Evolutionary conservation across 2,329 filamentous ascomycete genomes (phyloP).

Genomic region (Monosporascus sp.): DNA sequence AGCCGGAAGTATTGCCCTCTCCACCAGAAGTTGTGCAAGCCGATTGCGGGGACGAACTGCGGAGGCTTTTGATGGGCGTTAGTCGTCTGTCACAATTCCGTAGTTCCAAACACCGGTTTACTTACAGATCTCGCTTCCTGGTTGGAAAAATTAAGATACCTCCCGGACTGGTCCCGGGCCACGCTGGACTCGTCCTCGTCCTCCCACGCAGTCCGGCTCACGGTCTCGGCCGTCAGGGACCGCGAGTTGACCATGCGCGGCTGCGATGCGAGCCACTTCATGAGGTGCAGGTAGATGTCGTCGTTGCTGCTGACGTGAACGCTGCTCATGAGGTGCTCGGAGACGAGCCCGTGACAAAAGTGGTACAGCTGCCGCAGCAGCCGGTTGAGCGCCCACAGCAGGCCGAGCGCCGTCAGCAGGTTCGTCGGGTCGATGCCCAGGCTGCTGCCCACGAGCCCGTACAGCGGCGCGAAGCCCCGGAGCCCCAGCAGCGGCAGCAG

Average conservation of each 20-base stretch:
- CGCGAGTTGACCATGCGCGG: slow-evolving; percentile 47
- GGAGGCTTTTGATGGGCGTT: slow-evolving; percentile 32
- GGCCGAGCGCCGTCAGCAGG: slow-evolving; percentile 39
- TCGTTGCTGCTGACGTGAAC: slow-evolving; percentile 52
- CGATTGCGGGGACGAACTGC: slow-evolving; percentile 50
- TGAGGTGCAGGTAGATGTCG: slow-evolving; percentile 53
- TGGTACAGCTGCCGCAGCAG: slow-evolving; percentile 32
- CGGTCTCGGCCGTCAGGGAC: slow-evolving; percentile 51
- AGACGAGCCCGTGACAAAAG: slow-evolving; percentile 32
- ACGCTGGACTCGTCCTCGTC: slow-evolving; percentile 29
- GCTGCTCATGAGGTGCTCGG: slow-evolving; percentile 44
- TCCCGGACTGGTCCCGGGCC: slow-evolving; percentile 24
- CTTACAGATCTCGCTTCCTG: slow-evolving; percentile 47
- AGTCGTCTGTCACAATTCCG: not conserved
- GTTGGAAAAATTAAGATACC: slow-evolving; percentile 57
- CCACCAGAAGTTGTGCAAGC: slow-evolving; percentile 51
- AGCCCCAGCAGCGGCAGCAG: slow-evolving; percentile 42
- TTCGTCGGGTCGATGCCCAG: slow-evolving; percentile 46
- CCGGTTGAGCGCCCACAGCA: slow-evolving; percentile 43
- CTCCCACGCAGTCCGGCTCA: slow-evolving; percentile 50
- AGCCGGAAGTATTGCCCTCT: slow-evolving; percentile 46
- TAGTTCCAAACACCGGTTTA: not conserved
- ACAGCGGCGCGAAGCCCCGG: slow-evolving; percentile 37
- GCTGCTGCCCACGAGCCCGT: slow-evolving; percentile 38
- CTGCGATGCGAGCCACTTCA: slow-evolving; percentile 53